Conservation (phyloP, 352 stramenopile genomes). For the Blastocystis sp. region DNA sequence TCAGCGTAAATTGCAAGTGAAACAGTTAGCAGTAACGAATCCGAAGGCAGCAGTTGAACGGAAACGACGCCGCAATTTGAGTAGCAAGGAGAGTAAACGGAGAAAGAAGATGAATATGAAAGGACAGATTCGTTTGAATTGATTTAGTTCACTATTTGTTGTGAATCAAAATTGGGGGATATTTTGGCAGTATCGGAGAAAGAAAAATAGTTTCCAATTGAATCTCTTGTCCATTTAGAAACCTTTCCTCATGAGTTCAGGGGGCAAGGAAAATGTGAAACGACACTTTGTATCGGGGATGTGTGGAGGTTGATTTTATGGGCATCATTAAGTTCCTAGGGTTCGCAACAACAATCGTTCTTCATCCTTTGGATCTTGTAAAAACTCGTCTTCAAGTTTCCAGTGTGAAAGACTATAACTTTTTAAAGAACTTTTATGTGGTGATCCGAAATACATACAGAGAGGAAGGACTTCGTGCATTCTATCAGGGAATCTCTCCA, state of each 20-base stretch:
- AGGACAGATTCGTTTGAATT: conserved; percentile 15
- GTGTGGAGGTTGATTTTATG: conserved; percentile 11
- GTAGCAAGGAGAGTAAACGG: conserved; percentile 14
- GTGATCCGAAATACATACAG: conserved; percentile 43
- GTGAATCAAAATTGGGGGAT: not conserved
- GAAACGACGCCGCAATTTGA: conserved; percentile 4
- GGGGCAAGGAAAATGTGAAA: conserved; percentile 19
- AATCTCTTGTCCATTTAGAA: not conserved
- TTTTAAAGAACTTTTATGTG: conserved; percentile 30
- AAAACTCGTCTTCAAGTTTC: conserved; percentile 48
- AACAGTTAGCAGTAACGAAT: conserved; percentile 28
- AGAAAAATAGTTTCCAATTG: not conserved
- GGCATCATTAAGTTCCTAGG: not conserved
- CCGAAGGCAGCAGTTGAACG: conserved; percentile 10
- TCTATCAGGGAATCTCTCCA: conserved; percentile 57
- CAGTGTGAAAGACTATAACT: not conserved
- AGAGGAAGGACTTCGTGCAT: conserved; percentile 20
- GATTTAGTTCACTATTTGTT: conserved; percentile 22
- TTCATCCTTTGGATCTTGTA: conserved; percentile 38
- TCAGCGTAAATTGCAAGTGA: not conserved
- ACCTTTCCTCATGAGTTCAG: not conserved
- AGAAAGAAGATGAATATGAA: conserved; percentile 53
- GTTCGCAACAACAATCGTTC: conserved; percentile 19
- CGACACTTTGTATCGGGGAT: conserved; percentile 51
- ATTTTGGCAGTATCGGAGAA: too few relatives aligned